phyloP scores from a whole-genome alignment of 2,329 filamentous ascomycete species.

The Monosporascus sp. region DNA sequence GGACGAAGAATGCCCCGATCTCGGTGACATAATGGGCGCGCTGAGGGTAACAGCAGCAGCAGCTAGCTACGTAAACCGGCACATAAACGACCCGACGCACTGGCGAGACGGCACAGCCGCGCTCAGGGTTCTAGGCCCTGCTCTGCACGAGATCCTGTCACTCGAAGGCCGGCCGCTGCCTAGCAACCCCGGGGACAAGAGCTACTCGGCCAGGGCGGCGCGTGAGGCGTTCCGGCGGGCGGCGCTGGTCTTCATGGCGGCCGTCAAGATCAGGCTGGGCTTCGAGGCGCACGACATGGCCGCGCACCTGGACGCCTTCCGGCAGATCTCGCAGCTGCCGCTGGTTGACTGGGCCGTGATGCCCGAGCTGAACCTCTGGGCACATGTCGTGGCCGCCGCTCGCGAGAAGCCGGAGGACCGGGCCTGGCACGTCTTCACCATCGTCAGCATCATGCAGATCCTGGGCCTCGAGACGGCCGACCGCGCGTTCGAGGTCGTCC shows the following conservation, averaged over 20 bases:
- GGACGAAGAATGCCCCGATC: constrained; percentile 14
- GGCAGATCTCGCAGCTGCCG: constrained; percentile 21
- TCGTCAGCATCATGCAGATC: constrained; percentile 19
- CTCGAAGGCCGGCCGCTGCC: constrained; percentile 20
- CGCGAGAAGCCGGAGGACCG: constrained; percentile 15
- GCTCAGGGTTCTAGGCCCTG: constrained; percentile 18
- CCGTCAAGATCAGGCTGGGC: constrained; percentile 18
- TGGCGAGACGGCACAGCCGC: constrained; percentile 20
- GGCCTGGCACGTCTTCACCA: constrained; percentile 19
- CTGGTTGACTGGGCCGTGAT: constrained; percentile 19
- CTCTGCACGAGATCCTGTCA: constrained; percentile 18
- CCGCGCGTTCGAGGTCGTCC: constrained; percentile 17
- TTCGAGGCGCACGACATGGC: constrained; percentile 14
- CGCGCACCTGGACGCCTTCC: constrained; percentile 20
- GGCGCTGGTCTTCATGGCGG: constrained; percentile 20
- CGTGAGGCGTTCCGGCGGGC: constrained; percentile 22
- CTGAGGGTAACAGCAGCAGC: constrained; percentile 19
- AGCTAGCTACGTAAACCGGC: constrained; percentile 21
- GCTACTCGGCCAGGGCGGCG: constrained; percentile 17
- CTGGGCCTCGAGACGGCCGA: constrained; percentile 11
- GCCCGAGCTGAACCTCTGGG: constrained; percentile 26
- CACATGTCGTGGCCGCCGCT: constrained; percentile 19
- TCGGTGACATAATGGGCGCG: constrained; percentile 19
- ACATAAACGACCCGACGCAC: constrained; percentile 8
- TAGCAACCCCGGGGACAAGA: constrained; percentile 4